Conservation (phyloP, 306 rosid species). For the Mimosa bimucronata region DNA sequence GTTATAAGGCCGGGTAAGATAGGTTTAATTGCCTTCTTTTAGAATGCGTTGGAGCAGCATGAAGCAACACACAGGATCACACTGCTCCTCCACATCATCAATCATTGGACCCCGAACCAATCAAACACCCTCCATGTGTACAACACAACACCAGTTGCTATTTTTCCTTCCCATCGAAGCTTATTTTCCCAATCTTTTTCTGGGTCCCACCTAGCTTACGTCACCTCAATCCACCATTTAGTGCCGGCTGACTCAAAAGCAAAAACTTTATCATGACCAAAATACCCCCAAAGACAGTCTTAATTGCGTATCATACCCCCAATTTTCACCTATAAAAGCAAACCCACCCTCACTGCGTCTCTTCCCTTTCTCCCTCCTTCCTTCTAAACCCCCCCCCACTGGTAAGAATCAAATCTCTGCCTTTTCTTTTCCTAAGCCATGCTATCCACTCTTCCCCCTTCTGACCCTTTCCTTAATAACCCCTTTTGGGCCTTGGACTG, state of each 20-base stretch:
- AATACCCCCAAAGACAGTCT: conserved; percentile 17
- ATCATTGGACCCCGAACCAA: conserved; percentile 22
- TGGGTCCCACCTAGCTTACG: conserved; percentile 39
- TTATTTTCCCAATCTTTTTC: conserved; percentile 26
- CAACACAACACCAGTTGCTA: conserved; percentile 9
- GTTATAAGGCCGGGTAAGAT: too few species aligned
- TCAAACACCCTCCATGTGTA: neutral
- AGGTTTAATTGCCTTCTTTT: too few species aligned
- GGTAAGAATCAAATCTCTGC: conserved; percentile 28
- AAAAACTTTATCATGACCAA: conserved; percentile 23
- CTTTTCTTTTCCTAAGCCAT: conserved; percentile 37
- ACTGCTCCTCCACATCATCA: conserved; percentile 23
- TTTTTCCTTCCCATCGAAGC: conserved; percentile 67
- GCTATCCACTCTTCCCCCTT: conserved; percentile 59
- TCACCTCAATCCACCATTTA: conserved; percentile 37
- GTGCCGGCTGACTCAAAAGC: conserved; percentile 89
- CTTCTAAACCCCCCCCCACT: conserved; percentile 37
- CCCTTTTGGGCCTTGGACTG: conserved; percentile 58
- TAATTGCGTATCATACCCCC: conserved; percentile 25
- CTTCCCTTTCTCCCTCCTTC: conserved; percentile 85
- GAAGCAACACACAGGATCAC: conserved; percentile 6
- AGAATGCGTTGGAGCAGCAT: conserved; percentile 12
- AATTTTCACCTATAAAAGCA: conserved; percentile 47
- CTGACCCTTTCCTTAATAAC: conserved; percentile 49
- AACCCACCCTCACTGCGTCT: conserved; percentile 49